Base-by-base conservation (phyloP, 192 early-diverging fungal genomes). In the Coemansia sp. region DNA sequence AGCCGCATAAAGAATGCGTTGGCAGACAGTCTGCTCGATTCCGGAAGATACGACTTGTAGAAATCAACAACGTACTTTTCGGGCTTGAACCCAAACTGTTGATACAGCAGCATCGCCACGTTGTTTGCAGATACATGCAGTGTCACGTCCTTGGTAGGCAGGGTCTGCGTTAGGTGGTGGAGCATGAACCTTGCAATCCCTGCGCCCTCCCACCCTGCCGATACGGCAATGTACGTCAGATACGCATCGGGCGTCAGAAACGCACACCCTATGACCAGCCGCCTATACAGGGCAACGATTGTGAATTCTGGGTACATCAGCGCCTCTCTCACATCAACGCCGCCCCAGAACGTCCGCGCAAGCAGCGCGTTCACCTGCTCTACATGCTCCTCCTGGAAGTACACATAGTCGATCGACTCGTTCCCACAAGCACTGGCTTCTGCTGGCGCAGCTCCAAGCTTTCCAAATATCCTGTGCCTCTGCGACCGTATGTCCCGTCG, bases 41-140 rank as follows among this genome's bases (percentile, higher is more conserved):
- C 65, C 1, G 94, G 89, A 17, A 95, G 63, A 68, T 95, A 95
- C 68, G 93, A 87, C 70, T 92, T 88, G 73, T 97, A 95, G 72
- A 97, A 97, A 50, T 88, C 85, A 14, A 94, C 86, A 50, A 92
- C 82, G 70, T 92, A 97, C 61, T 92, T 87, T 57, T 97, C 95
- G 2, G 95, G 89, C 73, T 97, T 97, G 71, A 95, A 97, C 13
- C 95, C 94, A 70, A 94, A 86, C 64, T 85, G 88, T 74, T 96
- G 94, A 69, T 96, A 96, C 55, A 95, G 82, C 34, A 95, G 84
- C 92, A 95, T 94, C 20, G 95, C 94, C 36, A 84, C 85, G 59
- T 96, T 97, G 28, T 88, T 95, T 10, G 95, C 93, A 31, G 92
- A 90, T 6, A 97, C 95, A 77, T 97, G 95, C 50, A 97, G 79